These are phyloP conservation scores for Aspergillus kassunensis DNA, from an alignment of 495 filamentous ascomycete genomes.

Conservation along the genomic window DNA sequence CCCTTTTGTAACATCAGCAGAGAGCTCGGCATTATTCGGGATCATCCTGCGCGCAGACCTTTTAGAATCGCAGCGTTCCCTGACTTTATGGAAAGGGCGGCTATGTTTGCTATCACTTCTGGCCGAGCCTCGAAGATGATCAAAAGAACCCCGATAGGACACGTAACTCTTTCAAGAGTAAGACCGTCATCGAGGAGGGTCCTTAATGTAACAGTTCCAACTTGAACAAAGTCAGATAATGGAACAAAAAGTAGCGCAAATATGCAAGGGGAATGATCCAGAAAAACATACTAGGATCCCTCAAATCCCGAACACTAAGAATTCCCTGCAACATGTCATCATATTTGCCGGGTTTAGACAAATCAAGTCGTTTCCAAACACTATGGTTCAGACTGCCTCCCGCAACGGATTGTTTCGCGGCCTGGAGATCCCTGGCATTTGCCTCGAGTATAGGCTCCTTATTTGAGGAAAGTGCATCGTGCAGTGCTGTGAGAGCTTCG, in stretches of 20 bases:
- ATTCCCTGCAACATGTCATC: constrained; percentile 98
- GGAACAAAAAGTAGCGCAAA: not conserved
- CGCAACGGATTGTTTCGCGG: constrained; percentile 66
- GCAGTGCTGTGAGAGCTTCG: constrained; percentile 76
- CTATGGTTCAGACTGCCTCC: constrained; percentile 75
- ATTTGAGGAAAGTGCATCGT: constrained; percentile 62
- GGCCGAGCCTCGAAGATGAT: constrained; percentile 98
- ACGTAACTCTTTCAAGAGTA: constrained; percentile 77
- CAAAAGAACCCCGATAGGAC: constrained; percentile 90
- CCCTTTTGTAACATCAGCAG: constrained; percentile 41
- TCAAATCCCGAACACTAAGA: constrained; percentile 77
- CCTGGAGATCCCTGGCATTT: constrained; percentile 74
- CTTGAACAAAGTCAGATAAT: constrained; percentile 40
- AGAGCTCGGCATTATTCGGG: not conserved
- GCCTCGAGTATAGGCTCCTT: constrained; percentile 76
- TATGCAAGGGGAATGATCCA: not conserved
- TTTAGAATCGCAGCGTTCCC: constrained; percentile 97
- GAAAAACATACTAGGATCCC: constrained; percentile 68
- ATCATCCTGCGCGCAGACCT: constrained; percentile 40
- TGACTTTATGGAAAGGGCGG: constrained; percentile 94
- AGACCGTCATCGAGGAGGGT: constrained; percentile 89
- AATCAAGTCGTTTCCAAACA: constrained; percentile 84
- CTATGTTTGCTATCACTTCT: constrained; percentile 98
- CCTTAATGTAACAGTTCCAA: constrained; percentile 77
- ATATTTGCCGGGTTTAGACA: constrained; percentile 83